These are phyloP conservation scores for Luvunga scandens DNA, from an alignment of 345 rosid species.

Conservation along the genomic window DNA sequence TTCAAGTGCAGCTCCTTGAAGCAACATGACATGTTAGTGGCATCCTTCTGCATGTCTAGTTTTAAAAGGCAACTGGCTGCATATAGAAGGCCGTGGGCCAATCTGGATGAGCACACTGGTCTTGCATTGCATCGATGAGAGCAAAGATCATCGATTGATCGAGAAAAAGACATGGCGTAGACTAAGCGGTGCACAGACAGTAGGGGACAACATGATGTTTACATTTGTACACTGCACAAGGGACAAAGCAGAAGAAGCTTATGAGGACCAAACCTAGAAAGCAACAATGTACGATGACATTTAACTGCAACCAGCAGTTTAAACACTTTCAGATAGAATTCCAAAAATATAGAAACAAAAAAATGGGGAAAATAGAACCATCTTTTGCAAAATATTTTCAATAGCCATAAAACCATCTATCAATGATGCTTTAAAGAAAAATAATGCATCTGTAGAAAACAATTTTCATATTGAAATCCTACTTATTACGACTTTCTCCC, in stretches of 20 bases:
- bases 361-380: neutral
- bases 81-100: conserved; percentile 95
- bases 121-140: conserved; percentile 94
- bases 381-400: neutral
- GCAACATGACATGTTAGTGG: conserved; percentile 74
- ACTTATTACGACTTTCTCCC: too few relatives aligned
- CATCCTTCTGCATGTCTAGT: conserved; percentile 88
- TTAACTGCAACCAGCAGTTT: too few relatives aligned
- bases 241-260: too few relatives aligned
- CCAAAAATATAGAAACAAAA: too few relatives aligned
- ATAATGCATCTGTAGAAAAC: neutral
- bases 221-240: too few relatives aligned
- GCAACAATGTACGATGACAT: too few relatives aligned
- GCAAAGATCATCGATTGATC: conserved; percentile 96
- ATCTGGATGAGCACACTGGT: conserved; percentile 77
- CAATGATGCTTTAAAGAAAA: neutral
- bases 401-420: neutral
- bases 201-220: conserved; percentile 34
- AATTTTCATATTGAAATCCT: neutral
- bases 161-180: conserved; percentile 75
- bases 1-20: conserved; percentile 79
- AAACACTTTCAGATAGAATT: too few relatives aligned
- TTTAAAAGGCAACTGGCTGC: conserved; percentile 97
- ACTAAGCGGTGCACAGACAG: conserved; percentile 85
- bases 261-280: too few relatives aligned